Evolutionary conservation across 345 rosid genomes (phyloP), one percentile per base, ranked within the genome.

Genomic region (Pistacia atlantica): DNA sequence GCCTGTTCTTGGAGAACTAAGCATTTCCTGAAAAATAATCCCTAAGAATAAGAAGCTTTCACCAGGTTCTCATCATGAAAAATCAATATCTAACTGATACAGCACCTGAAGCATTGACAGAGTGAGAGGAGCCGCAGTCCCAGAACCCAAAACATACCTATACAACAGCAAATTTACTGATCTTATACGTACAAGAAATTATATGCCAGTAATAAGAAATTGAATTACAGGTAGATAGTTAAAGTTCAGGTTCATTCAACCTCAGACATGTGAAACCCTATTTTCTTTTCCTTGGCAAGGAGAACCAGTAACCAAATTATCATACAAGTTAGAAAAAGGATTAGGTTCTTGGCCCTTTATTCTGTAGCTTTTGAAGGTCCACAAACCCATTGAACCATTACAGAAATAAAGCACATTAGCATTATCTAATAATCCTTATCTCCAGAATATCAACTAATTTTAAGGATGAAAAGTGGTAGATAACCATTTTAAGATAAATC

Each of bases 61-160:
- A 64, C 56, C 62, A 77, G 11, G 57, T 25, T 65, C 56, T 69
- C 75, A 80, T 61, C 10, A 71, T 28, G 18, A 71, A 71, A 77
- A 80, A 78, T 35, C 33, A 54, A 70, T 31, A 69, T 45, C 64
- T 58, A 75, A 76, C 58, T 66, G 74, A 83, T 70, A 74, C 72
- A 76, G 83, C 74, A 96, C 99, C 99, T 92, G 90, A 72, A 96
- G 94, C 99, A 96, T 92, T 62, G 95, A 93, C 61, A 96, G 89
- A 71, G 93, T 89, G 72, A 96, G 98, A 77, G 99, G 99, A 81
- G 99, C 95, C 80, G 99, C 99, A 79, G 91, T 88, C 83, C 92
- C 95, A 79, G 99, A 83, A 82, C 93, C 98, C 91, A 91, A 77
- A 67, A 96, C 95, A 91, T 96, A 96, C 99, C 99, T 96, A 71